Base-by-base conservation (phyloP, 352 stramenopile species). In the Globisporangium spiculum region DNA sequence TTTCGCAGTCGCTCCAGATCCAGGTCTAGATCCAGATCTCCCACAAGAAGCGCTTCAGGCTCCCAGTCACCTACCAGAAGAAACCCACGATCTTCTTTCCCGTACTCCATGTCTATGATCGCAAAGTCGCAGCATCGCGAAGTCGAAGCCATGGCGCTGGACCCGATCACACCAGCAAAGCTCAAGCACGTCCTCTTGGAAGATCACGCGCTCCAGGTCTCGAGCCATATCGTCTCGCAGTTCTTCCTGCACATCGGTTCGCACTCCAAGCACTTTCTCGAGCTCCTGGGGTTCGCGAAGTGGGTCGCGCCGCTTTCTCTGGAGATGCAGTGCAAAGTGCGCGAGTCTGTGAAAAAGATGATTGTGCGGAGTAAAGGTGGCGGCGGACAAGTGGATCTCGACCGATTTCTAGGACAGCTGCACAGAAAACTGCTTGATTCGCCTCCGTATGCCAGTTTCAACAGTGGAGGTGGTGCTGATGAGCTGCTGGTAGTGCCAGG, bases 221-320 rank as follows among this genome's bases (percentile, higher is more conserved):
- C 78, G 1, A 81, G 62, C 0, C 72, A 86, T 14, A 70, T 88
- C 1, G 60, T 88, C 58, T 68, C 74, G 7, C 81, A 88, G 55
- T 90, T 88, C 61, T 90, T 88, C 60, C 48, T 78, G 20, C 73
- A 84, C 26, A 77, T 88, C 16, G 81, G 81, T 0, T 74, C 77
- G 0, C 12, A 60, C 0, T 84, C 77, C 7, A 77, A 80, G 48
- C 56, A 83, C 41, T 86, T 84, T 38, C 65, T 90, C 2, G 81
- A 86, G 22, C 68, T 88, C 0, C 26, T 69, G 16, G 48, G 66
- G 18, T 90, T 88, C 34, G 77, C 81, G 0, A 52, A 74, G 26
- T 90, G 81, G 79, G 61, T 69, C 22, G 66, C 73, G 27, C 78
- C 81, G 12, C 55, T 90, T 0, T 71, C 76, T 3, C 18, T 68